A percentile compares a stretch with the other conserved stretches of the same genome.
These are phyloP conservation scores for Tuber microsphaerosporum DNA, from an alignment of 495 filamentous ascomycete species.

Conservation along the genomic window DNA sequence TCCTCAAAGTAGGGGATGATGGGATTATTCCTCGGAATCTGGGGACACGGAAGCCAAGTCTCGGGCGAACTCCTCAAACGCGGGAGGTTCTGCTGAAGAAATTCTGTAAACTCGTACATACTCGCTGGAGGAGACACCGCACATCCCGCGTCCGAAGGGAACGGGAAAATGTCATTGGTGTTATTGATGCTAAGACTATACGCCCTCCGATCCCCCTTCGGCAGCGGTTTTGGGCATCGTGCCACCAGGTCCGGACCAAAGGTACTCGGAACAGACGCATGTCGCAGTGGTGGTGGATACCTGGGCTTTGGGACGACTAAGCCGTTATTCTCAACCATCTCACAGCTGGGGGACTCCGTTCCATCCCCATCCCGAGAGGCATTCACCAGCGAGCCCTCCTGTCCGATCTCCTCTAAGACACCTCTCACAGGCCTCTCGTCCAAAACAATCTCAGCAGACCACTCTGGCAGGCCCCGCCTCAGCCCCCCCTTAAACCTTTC, in stretches of 20 bases:
- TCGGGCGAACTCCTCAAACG: neutral
- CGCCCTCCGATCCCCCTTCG: neutral
- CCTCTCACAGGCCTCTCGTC: neutral
- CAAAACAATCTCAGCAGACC: neutral
- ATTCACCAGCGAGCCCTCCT: neutral
- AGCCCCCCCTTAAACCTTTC: neutral
- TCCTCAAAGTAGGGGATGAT: neutral
- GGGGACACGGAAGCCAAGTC: neutral
- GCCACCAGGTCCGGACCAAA: neutral
- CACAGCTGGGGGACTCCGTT: too few relatives aligned
- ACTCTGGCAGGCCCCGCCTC: neutral
- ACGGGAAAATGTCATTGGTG: neutral
- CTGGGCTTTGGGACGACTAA: neutral
- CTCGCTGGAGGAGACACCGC: neutral
- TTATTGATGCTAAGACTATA: neutral
- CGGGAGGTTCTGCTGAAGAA: neutral
- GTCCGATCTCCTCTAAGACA: neutral
- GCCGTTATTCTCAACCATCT: neutral
- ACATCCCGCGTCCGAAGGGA: neutral
- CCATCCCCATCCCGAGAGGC: neutral
- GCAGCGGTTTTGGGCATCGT: neutral
- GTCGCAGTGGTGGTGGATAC: neutral
- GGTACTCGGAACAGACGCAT: neutral
- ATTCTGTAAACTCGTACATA: neutral
- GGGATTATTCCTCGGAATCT: neutral